A percentile compares a stretch with the other conserved stretches of the same genome.
phyloP scores from a whole-genome alignment of 2,329 filamentous ascomycete species.

The Golovinomyces cichoracearum region DNA sequence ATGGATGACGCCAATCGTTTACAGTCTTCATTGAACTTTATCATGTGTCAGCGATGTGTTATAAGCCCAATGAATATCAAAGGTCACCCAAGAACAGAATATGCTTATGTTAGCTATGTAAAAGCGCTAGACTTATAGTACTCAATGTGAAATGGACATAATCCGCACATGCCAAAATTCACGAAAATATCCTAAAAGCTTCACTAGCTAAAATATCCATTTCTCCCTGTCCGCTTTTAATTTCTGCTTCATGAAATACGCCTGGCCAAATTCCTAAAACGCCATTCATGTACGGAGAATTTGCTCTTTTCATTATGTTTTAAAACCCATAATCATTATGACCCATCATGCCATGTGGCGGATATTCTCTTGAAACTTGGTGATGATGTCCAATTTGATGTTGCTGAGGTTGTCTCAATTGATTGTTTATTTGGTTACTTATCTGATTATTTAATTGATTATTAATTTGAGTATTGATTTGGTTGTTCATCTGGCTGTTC shows the following conservation, averaged over 20 bases:
- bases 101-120: too few species aligned
- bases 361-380: slow-evolving; percentile 10
- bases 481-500: too few species aligned
- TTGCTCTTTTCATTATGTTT: background rate
- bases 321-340: slow-evolving; percentile 10
- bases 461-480: too few species aligned
- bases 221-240: background rate
- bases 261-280: background rate
- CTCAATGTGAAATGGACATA: too few species aligned
- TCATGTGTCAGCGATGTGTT: too few species aligned
- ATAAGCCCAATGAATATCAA: too few species aligned
- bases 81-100: too few species aligned
- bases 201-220: background rate
- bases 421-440: slow-evolving; percentile 20
- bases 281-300: background rate
- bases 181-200: background rate
- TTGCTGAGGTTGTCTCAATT: slow-evolving; percentile 8
- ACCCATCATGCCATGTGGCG: slow-evolving; percentile 8
- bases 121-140: too few species aligned
- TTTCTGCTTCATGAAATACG: background rate
- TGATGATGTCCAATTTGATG: slow-evolving; percentile 7
- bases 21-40: too few species aligned
- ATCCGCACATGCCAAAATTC: background rate
- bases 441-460: too few species aligned
- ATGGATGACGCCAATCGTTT: too few species aligned